Percentiles rank a stretch among this genome's conserved stretches.
Conservation (phyloP, 257 asterid genomes). For the Lantana camara region DNA sequence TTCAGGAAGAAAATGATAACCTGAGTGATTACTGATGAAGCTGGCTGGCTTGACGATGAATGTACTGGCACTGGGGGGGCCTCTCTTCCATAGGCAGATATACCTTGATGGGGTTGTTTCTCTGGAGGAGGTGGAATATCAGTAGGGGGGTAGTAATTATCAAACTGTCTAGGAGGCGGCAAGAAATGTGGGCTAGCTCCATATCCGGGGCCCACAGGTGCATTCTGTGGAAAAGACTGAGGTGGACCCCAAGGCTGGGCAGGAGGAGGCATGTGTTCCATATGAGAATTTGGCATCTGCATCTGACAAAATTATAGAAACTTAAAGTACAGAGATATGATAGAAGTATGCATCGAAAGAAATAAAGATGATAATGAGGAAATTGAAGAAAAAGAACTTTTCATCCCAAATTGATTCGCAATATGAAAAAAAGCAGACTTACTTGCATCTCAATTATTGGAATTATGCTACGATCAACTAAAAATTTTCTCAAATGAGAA, state of each 20-base stretch:
- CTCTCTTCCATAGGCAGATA: constrained; percentile 86
- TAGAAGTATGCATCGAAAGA: neutral
- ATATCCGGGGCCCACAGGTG: constrained; percentile 64
- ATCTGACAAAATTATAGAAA: constrained; percentile 37
- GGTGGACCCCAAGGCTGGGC: constrained; percentile 86
- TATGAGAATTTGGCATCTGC: constrained; percentile 64
- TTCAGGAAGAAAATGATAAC: constrained; percentile 31
- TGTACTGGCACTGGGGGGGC: constrained; percentile 58
- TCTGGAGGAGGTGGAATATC: constrained; percentile 68
- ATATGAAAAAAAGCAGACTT: constrained; percentile 35
- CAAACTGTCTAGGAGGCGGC: constrained; percentile 76
- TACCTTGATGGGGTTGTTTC: constrained; percentile 83
- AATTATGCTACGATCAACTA: constrained; percentile 86
- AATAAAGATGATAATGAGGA: too few species aligned
- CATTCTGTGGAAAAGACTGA: constrained; percentile 64
- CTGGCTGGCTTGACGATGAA: constrained; percentile 68
- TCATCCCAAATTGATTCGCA: too few species aligned
- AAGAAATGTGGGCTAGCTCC: constrained; percentile 65
- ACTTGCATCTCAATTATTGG: constrained; percentile 78
- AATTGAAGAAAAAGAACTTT: too few species aligned
- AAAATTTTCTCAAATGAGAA: constrained; percentile 77
- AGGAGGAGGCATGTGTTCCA: constrained; percentile 76
- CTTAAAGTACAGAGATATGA: neutral
- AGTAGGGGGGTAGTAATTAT: constrained; percentile 64
- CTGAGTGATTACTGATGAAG: constrained; percentile 82